A percentile compares a stretch with the other conserved stretches of the same genome.
These are phyloP conservation scores for Xylaria sp. DNA, from an alignment of 2,329 filamentous ascomycete species.

Conservation along the genomic window DNA sequence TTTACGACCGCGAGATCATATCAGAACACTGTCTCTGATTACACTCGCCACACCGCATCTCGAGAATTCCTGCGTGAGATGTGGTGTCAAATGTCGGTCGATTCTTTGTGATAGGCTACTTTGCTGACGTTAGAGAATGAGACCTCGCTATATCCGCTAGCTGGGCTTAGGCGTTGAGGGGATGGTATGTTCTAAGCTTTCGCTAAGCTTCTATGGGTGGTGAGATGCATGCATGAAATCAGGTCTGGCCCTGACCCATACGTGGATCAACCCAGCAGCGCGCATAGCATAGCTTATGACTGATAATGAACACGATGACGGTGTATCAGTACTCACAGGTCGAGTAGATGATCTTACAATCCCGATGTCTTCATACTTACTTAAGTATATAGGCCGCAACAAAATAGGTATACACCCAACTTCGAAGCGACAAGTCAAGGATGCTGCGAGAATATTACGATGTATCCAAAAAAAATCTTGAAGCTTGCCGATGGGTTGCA, in stretches of 20 bases:
- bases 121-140: background rate
- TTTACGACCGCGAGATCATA: too few species aligned
- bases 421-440: background rate
- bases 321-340: too few species aligned
- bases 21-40: conserved; percentile 1
- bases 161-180: background rate
- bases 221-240: background rate
- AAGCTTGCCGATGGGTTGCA: background rate
- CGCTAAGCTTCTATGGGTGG: background rate
- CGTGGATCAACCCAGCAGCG: background rate
- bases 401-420: background rate
- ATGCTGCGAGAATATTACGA: background rate
- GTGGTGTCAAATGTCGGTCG: background rate
- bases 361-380: background rate
- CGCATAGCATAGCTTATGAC: background rate
- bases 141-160: background rate
- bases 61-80: background rate
- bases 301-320: background rate
- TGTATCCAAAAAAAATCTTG: background rate
- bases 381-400: background rate
- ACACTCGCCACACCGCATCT: background rate
- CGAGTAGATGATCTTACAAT: too few species aligned
- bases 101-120: background rate
- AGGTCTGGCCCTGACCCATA: background rate
- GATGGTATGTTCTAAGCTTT: background rate